Base-by-base conservation (phyloP, 768 basidiomycete genomes). In the Boletus vinaceobasis region DNA sequence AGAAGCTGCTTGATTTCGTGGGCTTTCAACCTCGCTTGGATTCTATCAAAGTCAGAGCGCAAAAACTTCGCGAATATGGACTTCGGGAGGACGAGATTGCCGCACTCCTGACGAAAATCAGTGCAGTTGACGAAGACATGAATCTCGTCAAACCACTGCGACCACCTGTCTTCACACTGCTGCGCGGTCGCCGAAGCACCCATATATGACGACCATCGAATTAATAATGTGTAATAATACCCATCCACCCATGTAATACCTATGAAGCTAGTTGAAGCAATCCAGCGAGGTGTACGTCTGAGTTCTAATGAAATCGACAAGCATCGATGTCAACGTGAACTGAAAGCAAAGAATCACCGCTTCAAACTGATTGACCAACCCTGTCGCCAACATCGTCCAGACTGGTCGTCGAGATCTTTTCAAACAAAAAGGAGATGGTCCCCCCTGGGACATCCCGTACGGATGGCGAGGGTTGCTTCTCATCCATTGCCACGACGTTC, bases 391-490 rank as follows among this genome's bases (percentile, higher is more conserved):
- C 48, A 46, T 51, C 33, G 48, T 53, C 53, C 33, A 62, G 32
- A 27, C 31, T 59, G 5, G 50, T 58, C 9, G 55, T 59, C 23
- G 79, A 75, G 35, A 71, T 77, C 62, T 78, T 85, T 66, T 90
- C 87, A 60, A 93, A 93, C 13, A 93, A 61, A 65, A 88, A 91
- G 8, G 87, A 86, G 17, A 92, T 69, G 2, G 86, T 84, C 0
- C 90, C 90, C 3, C 85, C 87, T 7, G 81, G 75, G 19, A 81
- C 65, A 44, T 73, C 68, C 6, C 79, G 75, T 13, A 86, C 73
- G 26, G 79, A 73, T 5, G 71, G 65, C 5, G 71, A 67, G 8
- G 73, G 60, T 47, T 60, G 56, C 9, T 53, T 60, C 35, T 70
- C 71, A 33, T 73, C 75, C 57, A 75, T 65, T 13, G 68, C 70